These are phyloP conservation scores for Hyphopichia homilentoma DNA, from an alignment of 805 yeast genomes.

Conservation along the genomic window DNA sequence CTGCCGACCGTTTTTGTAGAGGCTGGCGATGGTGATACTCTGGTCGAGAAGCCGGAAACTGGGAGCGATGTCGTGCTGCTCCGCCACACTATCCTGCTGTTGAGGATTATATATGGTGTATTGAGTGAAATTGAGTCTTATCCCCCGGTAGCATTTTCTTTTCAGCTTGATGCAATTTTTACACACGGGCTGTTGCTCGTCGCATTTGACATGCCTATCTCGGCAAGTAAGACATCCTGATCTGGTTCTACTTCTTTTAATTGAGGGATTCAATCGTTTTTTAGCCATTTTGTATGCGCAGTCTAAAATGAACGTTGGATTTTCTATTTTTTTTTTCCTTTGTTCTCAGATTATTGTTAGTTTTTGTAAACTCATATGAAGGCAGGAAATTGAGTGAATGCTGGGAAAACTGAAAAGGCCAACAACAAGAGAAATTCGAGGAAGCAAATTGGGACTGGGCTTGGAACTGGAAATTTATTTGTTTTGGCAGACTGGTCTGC, in stretches of 20 bases:
- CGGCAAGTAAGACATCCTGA: slow-evolving; percentile 62
- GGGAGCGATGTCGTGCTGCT: not conserved
- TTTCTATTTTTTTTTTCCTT: too few species aligned
- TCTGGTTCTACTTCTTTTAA: slow-evolving; percentile 36
- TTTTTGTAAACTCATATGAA: too few species aligned
- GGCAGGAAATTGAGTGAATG: too few species aligned
- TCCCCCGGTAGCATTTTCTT: slow-evolving; percentile 45
- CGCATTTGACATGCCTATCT: slow-evolving; percentile 65
- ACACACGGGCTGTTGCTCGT: slow-evolving; percentile 60
- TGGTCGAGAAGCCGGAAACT: slow-evolving; percentile 34
- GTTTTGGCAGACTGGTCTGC: too few species aligned
- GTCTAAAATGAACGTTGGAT: not conserved
- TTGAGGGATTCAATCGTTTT: slow-evolving; percentile 17
- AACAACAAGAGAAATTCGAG: too few species aligned
- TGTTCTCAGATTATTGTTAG: too few species aligned
- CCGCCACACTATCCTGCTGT: slow-evolving; percentile 1
- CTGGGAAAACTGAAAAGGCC: too few species aligned
- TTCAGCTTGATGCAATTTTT: slow-evolving; percentile 50
- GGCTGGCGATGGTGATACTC: slow-evolving; percentile 38
- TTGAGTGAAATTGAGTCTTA: slow-evolving; percentile 43
- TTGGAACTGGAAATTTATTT: too few species aligned
- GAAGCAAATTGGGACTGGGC: too few species aligned
- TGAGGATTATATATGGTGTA: slow-evolving; percentile 35
- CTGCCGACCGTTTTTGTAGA: slow-evolving; percentile 31
- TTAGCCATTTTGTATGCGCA: slow-evolving; percentile 25